These are phyloP conservation scores for Starmerella asiatica DNA, from an alignment of 805 yeast genomes.

Conservation along the genomic window DNA sequence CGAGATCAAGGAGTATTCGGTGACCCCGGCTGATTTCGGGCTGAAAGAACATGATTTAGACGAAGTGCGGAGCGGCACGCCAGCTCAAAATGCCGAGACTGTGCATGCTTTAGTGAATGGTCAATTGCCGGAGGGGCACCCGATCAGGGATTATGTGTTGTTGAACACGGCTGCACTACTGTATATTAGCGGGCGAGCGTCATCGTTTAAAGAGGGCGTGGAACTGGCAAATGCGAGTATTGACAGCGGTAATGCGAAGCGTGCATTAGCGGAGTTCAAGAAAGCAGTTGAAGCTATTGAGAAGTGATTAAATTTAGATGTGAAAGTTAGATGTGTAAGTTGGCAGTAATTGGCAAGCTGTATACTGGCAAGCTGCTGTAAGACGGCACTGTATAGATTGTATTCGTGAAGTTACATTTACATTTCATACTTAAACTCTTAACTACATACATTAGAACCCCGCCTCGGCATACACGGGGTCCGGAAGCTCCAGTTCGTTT, in stretches of 20 bases:
- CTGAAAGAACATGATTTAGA: conserved; percentile 56
- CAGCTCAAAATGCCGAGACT: conserved; percentile 62
- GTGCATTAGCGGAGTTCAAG: conserved; percentile 34
- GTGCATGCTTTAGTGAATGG: conserved; percentile 39
- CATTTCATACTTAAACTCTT: too few relatives aligned
- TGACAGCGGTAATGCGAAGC: conserved; percentile 48
- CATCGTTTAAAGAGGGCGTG: conserved; percentile 64
- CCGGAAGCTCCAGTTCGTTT: neutral
- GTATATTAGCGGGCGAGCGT: conserved; percentile 55
- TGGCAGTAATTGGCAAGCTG: too few relatives aligned
- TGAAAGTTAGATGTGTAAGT: too few relatives aligned
- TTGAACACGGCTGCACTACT: conserved; percentile 82
- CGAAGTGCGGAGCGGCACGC: conserved; percentile 71
- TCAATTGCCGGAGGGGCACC: conserved; percentile 32
- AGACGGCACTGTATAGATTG: too few relatives aligned
- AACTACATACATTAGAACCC: too few relatives aligned
- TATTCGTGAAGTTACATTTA: too few relatives aligned
- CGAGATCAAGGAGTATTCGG: conserved; percentile 22
- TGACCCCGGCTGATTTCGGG: conserved; percentile 65
- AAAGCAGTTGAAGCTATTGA: neutral
- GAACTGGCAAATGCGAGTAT: conserved; percentile 57
- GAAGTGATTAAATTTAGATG: too few relatives aligned
- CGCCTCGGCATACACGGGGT: neutral
- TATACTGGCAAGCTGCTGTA: too few relatives aligned
- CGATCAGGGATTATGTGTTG: conserved; percentile 79